Conservation (phyloP, 202 grass and related monocot genomes). For the Saccharum hybrid region DNA sequence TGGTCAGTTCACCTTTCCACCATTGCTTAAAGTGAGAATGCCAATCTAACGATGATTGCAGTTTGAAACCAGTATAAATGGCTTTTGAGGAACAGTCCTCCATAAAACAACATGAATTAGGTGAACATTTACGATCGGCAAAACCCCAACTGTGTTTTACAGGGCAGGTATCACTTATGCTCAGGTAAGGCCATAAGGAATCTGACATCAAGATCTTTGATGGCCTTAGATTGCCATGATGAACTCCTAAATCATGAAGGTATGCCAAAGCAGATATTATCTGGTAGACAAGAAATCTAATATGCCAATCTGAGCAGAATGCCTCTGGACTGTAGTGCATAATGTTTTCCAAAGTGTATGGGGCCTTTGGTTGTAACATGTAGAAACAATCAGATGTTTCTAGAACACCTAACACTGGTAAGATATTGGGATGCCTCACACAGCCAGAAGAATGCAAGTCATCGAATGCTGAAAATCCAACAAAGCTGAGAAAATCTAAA, state of each 20-base stretch:
- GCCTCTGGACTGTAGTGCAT: slow-evolving; percentile 79
- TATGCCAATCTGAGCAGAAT: slow-evolving; percentile 78
- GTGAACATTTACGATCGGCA: slow-evolving; percentile 36
- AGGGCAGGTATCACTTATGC: slow-evolving; percentile 63
- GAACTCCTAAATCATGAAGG: slow-evolving; percentile 80
- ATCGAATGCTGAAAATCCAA: slow-evolving; percentile 78
- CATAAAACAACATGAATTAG: slow-evolving; percentile 46
- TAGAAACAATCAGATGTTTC: slow-evolving; percentile 61
- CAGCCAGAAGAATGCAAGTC: slow-evolving; percentile 51
- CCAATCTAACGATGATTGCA: slow-evolving; percentile 68
- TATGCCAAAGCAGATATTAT: slow-evolving; percentile 76
- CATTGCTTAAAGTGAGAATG: slow-evolving; percentile 70
- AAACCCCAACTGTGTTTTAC: slow-evolving; percentile 59
- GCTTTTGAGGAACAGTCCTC: slow-evolving; percentile 63
- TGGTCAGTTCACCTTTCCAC: slow-evolving; percentile 88
- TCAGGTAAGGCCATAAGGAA: slow-evolving; percentile 81
- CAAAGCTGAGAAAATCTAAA: slow-evolving; percentile 74
- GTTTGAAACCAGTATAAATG: slow-evolving; percentile 59
- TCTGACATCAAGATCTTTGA: slow-evolving; percentile 75
- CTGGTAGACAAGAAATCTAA: slow-evolving; percentile 86
- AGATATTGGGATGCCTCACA: slow-evolving; percentile 86
- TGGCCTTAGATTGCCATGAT: slow-evolving; percentile 83
- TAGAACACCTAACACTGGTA: slow-evolving; percentile 74
- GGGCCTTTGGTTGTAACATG: slow-evolving; percentile 68
- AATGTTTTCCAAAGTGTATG: slow-evolving; percentile 84